Base-by-base conservation (phyloP, 805 yeast species). In the Zygosaccharomyces bisporus region DNA sequence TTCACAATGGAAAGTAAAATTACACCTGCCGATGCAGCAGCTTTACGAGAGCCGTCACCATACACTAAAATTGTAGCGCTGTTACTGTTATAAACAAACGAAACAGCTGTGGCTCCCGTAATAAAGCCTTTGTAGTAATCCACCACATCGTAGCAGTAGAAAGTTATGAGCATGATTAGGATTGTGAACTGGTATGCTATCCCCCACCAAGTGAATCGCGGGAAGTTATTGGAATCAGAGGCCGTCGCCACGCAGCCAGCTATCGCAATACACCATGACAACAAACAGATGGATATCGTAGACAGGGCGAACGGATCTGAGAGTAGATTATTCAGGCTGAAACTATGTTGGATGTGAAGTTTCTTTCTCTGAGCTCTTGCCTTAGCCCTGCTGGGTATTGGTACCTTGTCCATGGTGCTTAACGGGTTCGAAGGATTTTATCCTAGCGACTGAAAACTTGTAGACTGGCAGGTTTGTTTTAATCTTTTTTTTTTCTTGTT, bases 131-230 rank as follows among this genome's bases (percentile, higher is more conserved):
- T 77, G 68, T 93, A 87, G 48, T 77, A 72, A 59, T 85, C 88
- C 47, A 87, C 71, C 34, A 79, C 67, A 64, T 84, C 82, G 56
- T 67, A 68, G 62, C 80, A 74, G 66, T 76, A 87, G 51, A 79
- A 70, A 44, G 72, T 55, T 33, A 74, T 73, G 47, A 77, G 72
- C 16, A 72, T 61, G 4, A 79, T 54, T 16, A 85, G 73, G 33
- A 87, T 53, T 23, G 86, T 50, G 16, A 89, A 69, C 66, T 91
- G 81, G 60, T 79, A 93, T 2, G 85, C 90, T 4, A 93, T 64
- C 1, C 95, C 95, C 99, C 99, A 93, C 99, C 99, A 91, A 3
- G 93, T 79, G 66, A 91, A 85, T 52, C 79, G 77, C 1, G 97
- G 96, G 60, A 83, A 87, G 4, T 65, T 52, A 12, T 66, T 63